These are phyloP conservation scores for Allium fistulosum DNA, from an alignment of 106 monocot species.

Conservation along the genomic window DNA sequence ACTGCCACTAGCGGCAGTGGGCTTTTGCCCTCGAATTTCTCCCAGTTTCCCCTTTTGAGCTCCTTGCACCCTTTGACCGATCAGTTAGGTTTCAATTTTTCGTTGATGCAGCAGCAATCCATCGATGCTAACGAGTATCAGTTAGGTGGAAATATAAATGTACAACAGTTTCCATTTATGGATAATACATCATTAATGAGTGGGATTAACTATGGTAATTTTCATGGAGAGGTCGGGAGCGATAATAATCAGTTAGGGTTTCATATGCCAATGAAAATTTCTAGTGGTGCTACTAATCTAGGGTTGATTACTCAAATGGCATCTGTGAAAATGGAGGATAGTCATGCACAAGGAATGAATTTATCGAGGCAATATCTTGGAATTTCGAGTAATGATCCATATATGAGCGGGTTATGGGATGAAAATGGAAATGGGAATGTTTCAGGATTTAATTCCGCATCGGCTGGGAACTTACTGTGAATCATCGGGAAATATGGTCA, in stretches of 20 bases:
- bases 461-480: slow-evolving; percentile 51
- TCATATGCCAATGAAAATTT: background rate
- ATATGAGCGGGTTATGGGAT: slow-evolving; percentile 20
- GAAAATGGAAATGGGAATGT: slow-evolving; percentile 5
- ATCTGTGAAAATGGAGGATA: slow-evolving; percentile 57
- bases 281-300: background rate
- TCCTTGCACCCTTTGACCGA: slow-evolving; percentile 20
- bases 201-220: slow-evolving; percentile 5
- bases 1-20: slow-evolving; percentile 12
- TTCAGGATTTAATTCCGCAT: slow-evolving; percentile 55
- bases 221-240: slow-evolving; percentile 8
- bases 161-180: slow-evolving; percentile 34
- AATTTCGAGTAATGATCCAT: slow-evolving; percentile 26
- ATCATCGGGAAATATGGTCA: background rate
- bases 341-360: slow-evolving; percentile 11
- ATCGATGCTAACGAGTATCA: slow-evolving; percentile 35
- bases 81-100: background rate
- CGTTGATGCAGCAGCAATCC: too few species aligned
- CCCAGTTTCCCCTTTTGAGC: slow-evolving; percentile 21
- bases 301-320: slow-evolving; percentile 36
- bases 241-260: background rate
- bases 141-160: too few species aligned
- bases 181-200: background rate
- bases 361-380: slow-evolving; percentile 41
- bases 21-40: background rate